phyloP scores from a whole-genome alignment of 139 green algal genomes.

The Chlamydomonas sphaeroides region DNA sequence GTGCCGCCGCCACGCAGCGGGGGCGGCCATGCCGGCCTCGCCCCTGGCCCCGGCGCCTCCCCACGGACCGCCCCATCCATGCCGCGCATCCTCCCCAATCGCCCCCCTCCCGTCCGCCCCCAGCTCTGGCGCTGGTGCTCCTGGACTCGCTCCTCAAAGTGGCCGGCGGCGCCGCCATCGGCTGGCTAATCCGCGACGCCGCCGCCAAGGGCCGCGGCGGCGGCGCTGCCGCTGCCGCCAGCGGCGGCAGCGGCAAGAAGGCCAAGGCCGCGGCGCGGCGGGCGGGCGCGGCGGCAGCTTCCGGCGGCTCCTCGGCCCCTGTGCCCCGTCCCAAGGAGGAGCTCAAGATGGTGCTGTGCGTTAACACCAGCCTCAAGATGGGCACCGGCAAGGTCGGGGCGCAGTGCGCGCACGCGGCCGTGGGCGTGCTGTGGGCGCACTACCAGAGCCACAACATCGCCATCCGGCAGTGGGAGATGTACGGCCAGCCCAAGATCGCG shows the following conservation, averaged over 20 bases:
- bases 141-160: constrained; percentile 50
- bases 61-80: not conserved
- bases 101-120: too few relatives aligned
- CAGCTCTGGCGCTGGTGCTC: constrained; percentile 6
- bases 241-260: not conserved
- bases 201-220: not conserved
- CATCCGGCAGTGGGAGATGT: constrained; percentile 75
- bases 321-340: constrained; percentile 52
- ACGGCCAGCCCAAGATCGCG: constrained; percentile 86
- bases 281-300: not conserved
- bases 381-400: constrained; percentile 85
- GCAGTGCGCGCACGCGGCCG: constrained; percentile 86
- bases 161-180: constrained; percentile 35
- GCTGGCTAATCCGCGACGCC: constrained; percentile 22
- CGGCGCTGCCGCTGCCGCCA: too few relatives aligned
- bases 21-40: too few relatives aligned
- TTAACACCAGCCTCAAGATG: constrained; percentile 80
- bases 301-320: not conserved
- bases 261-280: not conserved
- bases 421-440: constrained; percentile 73
- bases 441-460: constrained; percentile 29
- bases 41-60: not conserved
- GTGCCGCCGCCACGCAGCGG: too few relatives aligned
- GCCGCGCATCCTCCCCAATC: too few relatives aligned
- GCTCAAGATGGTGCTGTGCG: constrained; percentile 68